These are phyloP conservation scores for Cephaloascus fragrans DNA, from an alignment of 805 yeast species.

Conservation along the genomic window DNA sequence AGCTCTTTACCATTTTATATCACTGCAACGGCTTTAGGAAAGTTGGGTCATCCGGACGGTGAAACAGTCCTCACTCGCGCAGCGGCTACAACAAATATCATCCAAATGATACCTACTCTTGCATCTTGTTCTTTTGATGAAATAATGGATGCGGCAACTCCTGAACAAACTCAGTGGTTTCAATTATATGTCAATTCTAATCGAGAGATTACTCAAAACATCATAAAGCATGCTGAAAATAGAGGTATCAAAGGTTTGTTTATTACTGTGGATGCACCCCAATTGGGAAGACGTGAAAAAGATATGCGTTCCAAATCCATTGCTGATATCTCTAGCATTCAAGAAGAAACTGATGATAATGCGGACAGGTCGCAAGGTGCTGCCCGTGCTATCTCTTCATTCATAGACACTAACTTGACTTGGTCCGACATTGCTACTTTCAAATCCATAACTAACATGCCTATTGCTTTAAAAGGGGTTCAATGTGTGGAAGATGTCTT, in stretches of 20 bases:
- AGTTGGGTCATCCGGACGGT: slow-evolving; percentile 89
- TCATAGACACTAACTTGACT: slow-evolving; percentile 60
- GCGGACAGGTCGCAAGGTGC: slow-evolving; percentile 76
- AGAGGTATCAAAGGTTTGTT: slow-evolving; percentile 76
- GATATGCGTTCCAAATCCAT: slow-evolving; percentile 62
- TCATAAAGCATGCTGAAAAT: slow-evolving; percentile 63
- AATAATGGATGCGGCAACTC: slow-evolving; percentile 58
- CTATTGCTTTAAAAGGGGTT: slow-evolving; percentile 74
- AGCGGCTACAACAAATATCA: slow-evolving; percentile 57
- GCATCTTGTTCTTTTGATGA: slow-evolving; percentile 87
- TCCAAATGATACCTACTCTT: slow-evolving; percentile 89
- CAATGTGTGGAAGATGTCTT: slow-evolving; percentile 75
- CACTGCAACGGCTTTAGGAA: slow-evolving; percentile 88
- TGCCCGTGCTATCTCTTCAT: slow-evolving; percentile 76
- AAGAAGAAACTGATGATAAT: slow-evolving; percentile 36
- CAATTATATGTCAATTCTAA: slow-evolving; percentile 71
- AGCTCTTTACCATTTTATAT: slow-evolving; percentile 76
- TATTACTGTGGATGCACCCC: slow-evolving; percentile 90
- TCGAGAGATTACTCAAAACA: slow-evolving; percentile 47
- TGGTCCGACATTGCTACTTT: slow-evolving; percentile 61
- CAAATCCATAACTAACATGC: slow-evolving; percentile 46
- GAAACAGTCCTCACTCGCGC: slow-evolving; percentile 79
- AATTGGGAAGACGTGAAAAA: slow-evolving; percentile 84
- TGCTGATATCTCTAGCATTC: slow-evolving; percentile 34
- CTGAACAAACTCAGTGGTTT: slow-evolving; percentile 70